Evolutionary conservation across 2,329 filamentous ascomycete genomes (phyloP), one percentile per base, ranked within the genome.

Genomic region (Aspergillus niger): DNA sequence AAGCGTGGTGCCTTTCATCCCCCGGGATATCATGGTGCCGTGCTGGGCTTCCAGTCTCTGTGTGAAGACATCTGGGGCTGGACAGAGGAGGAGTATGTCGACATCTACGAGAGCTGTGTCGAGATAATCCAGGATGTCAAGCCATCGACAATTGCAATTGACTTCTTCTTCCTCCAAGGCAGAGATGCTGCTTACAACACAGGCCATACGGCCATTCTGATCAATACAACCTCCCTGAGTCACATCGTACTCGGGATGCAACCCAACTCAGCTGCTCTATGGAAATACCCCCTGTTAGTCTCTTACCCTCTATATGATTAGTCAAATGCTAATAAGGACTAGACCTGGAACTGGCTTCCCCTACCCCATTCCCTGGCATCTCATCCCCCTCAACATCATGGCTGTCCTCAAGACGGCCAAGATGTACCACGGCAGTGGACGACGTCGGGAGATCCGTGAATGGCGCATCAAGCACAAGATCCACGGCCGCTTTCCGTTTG

Each of bases 191-290:
- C 76, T 54, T 76, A 74, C 26, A 72, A 74, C 3, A 57, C 74
- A 2, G 69, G 69, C 0, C 63, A 74, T 36, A 73, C 73, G 5
- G 75, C 73, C 8, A 70, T 77, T 0, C 67, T 81, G 1, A 68
- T 83, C 6, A 79, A 77, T 51, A 81, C 81, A 1, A 83, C 81
- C 39, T 80, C 44, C 65, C 79, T 72, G 70, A 81, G 65, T 73
- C 81, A 59, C 77, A 79, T 66, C 65, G 80, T 39, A 49, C 64
- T 63, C 61, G 77, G 15, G 41, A 61, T 73, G 32, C 81, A 84
- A 61, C 77, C 79, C 2, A 67, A 67, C 24, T 66, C 63, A 5
- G 70, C 63, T 5, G 66, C 67, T 15, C 61, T 72, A 0, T 75
- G 73, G 73, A 74, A 74, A 52, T 76, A 74, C 51, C 73, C 73